Percentiles rank a stretch among this genome's conserved stretches.
These are phyloP conservation scores for Ascocoryne sarcoides DNA, from an alignment of 2,329 filamentous ascomycete genomes.

Conservation along the genomic window DNA sequence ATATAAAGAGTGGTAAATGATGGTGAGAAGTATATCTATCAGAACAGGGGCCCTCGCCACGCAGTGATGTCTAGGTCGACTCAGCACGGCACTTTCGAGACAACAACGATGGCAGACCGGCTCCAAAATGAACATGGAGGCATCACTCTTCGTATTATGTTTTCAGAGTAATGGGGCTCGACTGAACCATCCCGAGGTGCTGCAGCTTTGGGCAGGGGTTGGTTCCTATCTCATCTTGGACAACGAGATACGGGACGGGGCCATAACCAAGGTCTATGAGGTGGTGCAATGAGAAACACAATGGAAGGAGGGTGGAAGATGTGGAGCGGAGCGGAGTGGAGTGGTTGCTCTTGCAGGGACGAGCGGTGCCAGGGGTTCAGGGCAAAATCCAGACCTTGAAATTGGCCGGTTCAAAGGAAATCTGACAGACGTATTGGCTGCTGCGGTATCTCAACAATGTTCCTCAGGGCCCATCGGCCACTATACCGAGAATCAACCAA, in stretches of 20 bases:
- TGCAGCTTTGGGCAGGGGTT: slow-evolving; percentile 11
- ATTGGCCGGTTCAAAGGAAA: not conserved
- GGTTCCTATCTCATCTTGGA: slow-evolving; percentile 7
- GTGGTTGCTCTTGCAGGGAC: not conserved
- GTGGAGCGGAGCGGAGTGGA: not conserved
- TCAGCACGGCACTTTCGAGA: slow-evolving; percentile 14
- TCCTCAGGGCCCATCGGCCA: not conserved
- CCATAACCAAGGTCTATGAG: slow-evolving; percentile 2
- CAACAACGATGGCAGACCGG: slow-evolving; percentile 16
- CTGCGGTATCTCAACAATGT: not conserved
- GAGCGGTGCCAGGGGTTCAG: not conserved
- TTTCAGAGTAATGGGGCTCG: slow-evolving; percentile 10
- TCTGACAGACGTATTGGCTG: not conserved
- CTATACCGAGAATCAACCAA: not conserved
- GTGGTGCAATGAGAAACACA: slow-evolving; percentile 5
- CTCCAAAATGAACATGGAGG: slow-evolving; percentile 13
- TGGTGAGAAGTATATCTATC: slow-evolving; percentile 15
- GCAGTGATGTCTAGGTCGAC: slow-evolving; percentile 21
- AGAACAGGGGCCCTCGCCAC: slow-evolving; percentile 8
- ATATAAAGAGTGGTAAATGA: slow-evolving; percentile 11
- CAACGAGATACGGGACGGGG: slow-evolving; percentile 9
- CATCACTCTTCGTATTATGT: slow-evolving; percentile 19
- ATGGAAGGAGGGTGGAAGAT: slow-evolving; percentile 6
- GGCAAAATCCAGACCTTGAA: not conserved
- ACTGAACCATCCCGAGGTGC: slow-evolving; percentile 15